A percentile compares a stretch with the other conserved stretches of the same genome.
phyloP scores from a whole-genome alignment of 2,329 filamentous ascomycete species.

The Sporothrix variecibatus region DNA sequence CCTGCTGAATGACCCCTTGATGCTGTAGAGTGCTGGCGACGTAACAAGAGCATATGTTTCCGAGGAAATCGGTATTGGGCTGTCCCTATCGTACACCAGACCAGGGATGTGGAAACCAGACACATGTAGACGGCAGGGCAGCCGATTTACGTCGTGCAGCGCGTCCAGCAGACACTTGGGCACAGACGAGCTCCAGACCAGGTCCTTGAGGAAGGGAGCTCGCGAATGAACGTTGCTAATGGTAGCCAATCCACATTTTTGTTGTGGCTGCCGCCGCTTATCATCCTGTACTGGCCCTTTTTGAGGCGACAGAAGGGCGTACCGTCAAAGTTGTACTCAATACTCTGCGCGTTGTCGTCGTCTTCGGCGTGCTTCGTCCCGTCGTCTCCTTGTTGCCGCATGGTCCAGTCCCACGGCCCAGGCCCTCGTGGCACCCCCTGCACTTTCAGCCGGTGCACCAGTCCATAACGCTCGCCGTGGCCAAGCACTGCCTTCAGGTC shows the following conservation, averaged over 20 bases:
- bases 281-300: background rate
- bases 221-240: background rate
- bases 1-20: background rate
- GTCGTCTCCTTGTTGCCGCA: background rate
- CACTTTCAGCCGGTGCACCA: constrained; percentile 5
- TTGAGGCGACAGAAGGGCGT: background rate
- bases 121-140: background rate
- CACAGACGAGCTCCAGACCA: background rate
- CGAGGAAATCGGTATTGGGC: background rate
- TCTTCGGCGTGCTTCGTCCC: background rate
- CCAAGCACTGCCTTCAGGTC: background rate
- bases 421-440: background rate
- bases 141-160: background rate
- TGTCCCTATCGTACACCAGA: background rate
- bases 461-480: background rate
- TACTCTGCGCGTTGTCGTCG: background rate
- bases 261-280: background rate
- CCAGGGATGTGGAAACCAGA: background rate
- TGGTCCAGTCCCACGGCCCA: background rate
- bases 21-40: background rate
- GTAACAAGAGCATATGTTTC: background rate
- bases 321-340: background rate
- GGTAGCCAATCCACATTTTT: background rate
- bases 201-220: background rate
- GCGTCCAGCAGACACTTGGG: background rate